Base-by-base conservation (phyloP, 768 basidiomycete genomes). In the Pulveroboletus sp. region DNA sequence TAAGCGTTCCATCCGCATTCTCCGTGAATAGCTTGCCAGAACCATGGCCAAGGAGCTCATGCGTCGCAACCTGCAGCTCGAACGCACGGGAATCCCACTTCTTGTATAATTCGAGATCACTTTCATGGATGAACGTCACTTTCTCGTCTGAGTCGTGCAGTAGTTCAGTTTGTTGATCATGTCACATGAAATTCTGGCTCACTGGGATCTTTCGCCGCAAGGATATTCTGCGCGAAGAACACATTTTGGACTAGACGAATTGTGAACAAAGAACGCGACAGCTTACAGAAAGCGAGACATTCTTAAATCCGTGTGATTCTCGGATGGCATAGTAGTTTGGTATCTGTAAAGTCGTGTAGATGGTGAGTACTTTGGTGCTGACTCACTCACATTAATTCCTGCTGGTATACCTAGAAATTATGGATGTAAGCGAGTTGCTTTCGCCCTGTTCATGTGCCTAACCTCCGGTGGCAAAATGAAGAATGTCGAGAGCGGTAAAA, bases 61-160 rank as follows among this genome's bases (percentile, higher is more conserved):
- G 92, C 62, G 89, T 92, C 10, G 92, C 92, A 17, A 94, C 91
- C 59, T 93, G 92, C 0, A 94, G 72, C 57, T 93, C 90, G 58
- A 93, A 93, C 0, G 89, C 81, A 15, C 79, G 76, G 32, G 74
- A 78, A 52, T 91, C 86, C 89, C 88, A 93, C 32, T 76, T 72
- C 58, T 86, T 83, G 69, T 87, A 92, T 12, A 89, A 69, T 8
- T 75, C 78, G 21, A 80, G 74, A 60, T 93, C 92, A 51, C 85
- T 82, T 9, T 86, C 85, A 44, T 87, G 85, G 46, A 93, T 78
- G 65, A 94, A 93, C 0, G 90, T 89, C 24, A 88, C 63, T 61
- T 83, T 80, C 63, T 93, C 85, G 52, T 83, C 86, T 88, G 39
- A 15, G 42, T 35, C n/a, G 8, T 5, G 6, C 38, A 43, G 18